A percentile compares a stretch with the other conserved stretches of the same genome.
Conservation (phyloP, 768 basidiomycete genomes). For the Russula sp. region DNA sequence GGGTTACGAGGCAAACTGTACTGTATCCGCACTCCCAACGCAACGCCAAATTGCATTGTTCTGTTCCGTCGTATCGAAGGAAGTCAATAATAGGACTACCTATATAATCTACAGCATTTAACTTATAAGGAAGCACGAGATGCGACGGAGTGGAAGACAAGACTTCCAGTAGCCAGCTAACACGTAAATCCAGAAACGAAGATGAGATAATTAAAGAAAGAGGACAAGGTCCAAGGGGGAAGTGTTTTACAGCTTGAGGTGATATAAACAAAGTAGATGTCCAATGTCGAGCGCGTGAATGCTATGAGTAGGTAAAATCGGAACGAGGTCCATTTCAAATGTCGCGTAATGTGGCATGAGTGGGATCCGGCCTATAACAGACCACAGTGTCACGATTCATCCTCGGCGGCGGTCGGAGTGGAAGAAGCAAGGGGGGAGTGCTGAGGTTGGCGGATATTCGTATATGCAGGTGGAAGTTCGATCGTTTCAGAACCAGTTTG, state of each 20-base stretch:
- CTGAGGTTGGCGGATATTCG: slow-evolving; percentile 44
- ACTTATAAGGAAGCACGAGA: neutral
- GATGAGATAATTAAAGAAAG: neutral
- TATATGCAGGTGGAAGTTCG: slow-evolving; percentile 82
- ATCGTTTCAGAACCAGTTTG: slow-evolving; percentile 62
- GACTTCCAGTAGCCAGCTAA: neutral
- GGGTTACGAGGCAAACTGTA: neutral
- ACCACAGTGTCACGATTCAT: neutral
- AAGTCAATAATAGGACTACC: neutral
- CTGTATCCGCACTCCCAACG: neutral
- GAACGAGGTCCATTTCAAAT: neutral
- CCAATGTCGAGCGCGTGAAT: slow-evolving; percentile 1
- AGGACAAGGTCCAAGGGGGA: neutral
- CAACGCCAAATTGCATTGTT: neutral
- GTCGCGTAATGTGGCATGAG: neutral
- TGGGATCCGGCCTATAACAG: neutral
- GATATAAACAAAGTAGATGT: slow-evolving; percentile 8
- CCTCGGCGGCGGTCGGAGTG: neutral
- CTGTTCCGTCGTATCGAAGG: neutral
- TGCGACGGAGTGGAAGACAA: neutral
- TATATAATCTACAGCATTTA: slow-evolving; percentile 16
- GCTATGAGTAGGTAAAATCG: neutral
- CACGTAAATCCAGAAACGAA: neutral
- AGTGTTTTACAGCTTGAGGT: slow-evolving; percentile 13
- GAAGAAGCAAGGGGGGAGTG: slow-evolving; percentile 2